Evolutionary conservation across 1,139 yeast species (phyloP).

Genomic region (Kodamaea alishanica): DNA sequence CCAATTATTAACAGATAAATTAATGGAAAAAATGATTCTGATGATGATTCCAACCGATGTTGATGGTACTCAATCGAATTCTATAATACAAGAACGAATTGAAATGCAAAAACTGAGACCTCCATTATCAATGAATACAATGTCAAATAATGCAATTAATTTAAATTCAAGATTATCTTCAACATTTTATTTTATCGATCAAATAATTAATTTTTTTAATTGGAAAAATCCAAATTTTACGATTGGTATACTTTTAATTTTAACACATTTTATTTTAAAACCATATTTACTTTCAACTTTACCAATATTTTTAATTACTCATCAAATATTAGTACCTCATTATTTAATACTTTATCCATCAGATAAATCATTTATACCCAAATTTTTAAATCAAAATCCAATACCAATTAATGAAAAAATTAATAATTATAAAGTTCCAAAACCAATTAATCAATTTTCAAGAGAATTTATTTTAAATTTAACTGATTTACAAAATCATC

Average conservation of each 20-base stretch:
- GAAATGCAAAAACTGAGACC: conserved; percentile 64
- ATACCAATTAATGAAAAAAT: conserved; percentile 53
- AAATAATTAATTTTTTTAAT: conserved; percentile 46
- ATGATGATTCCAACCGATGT: conserved; percentile 70
- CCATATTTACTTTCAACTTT: conserved; percentile 54
- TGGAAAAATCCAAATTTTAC: conserved; percentile 70
- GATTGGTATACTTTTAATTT: conserved; percentile 50
- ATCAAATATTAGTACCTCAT: conserved; percentile 65
- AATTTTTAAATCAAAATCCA: conserved; percentile 40
- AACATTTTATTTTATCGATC: conserved; percentile 60
- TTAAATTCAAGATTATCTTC: conserved; percentile 62
- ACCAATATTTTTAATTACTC: conserved; percentile 54
- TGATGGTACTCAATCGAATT: conserved; percentile 34
- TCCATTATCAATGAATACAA: conserved; percentile 60
- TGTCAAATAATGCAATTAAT: conserved; percentile 66
- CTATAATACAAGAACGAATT: conserved; percentile 45
- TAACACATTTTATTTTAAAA: conserved; percentile 57
- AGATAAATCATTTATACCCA: conserved; percentile 24
- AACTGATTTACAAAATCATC: conserved; percentile 81
- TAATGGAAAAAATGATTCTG: conserved; percentile 63
- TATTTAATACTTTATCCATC: conserved; percentile 48
- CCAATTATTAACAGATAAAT: conserved; percentile 56
- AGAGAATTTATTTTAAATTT: conserved; percentile 74
- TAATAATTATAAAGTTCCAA: conserved; percentile 49
- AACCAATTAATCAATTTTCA: conserved; percentile 76